phyloP scores from a whole-genome alignment of 1,284 basidiomycete species.

The Pseudozyma sp. region DNA sequence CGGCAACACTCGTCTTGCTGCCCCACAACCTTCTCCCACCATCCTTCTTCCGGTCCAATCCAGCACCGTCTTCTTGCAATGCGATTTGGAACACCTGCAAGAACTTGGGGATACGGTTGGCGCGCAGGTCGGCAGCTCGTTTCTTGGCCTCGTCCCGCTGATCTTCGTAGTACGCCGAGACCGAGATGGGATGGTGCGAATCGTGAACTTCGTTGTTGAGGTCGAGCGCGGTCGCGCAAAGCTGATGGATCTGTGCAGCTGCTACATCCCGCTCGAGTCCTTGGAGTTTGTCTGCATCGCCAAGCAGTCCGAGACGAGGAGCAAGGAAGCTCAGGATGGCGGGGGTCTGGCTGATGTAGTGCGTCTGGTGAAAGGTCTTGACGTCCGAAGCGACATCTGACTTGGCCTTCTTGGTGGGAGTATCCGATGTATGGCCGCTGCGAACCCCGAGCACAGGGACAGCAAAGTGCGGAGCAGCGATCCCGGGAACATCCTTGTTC shows the following conservation, averaged over 20 bases:
- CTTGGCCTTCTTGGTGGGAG: constrained; percentile 5
- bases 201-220: constrained; percentile 71
- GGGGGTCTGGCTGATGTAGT: constrained; percentile 70
- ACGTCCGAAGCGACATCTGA: neutral
- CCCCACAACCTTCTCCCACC: constrained; percentile 69
- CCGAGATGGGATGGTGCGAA: constrained; percentile 47
- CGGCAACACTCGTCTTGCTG: constrained; percentile 71
- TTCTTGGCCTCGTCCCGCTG: constrained; percentile 70
- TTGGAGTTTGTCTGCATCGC: constrained; percentile 29
- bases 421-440: neutral
- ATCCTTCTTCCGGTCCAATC: constrained; percentile 52
- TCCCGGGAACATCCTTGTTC: constrained; percentile 18
- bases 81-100: constrained; percentile 70
- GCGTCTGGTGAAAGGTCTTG: constrained; percentile 3
- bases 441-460: constrained; percentile 65
- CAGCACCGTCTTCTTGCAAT: constrained; percentile 48
- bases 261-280: constrained; percentile 40
- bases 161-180: constrained; percentile 70
- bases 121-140: constrained; percentile 70
- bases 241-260: constrained; percentile 69
- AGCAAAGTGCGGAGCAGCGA: constrained; percentile 63
- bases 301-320: constrained; percentile 68
- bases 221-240: constrained; percentile 71
- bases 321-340: constrained; percentile 71
- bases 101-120: constrained; percentile 72